Percentiles rank a stretch among this genome's conserved stretches.
phyloP scores from a whole-genome alignment of 2,329 filamentous ascomycete genomes.

The Eutypella sp. region DNA sequence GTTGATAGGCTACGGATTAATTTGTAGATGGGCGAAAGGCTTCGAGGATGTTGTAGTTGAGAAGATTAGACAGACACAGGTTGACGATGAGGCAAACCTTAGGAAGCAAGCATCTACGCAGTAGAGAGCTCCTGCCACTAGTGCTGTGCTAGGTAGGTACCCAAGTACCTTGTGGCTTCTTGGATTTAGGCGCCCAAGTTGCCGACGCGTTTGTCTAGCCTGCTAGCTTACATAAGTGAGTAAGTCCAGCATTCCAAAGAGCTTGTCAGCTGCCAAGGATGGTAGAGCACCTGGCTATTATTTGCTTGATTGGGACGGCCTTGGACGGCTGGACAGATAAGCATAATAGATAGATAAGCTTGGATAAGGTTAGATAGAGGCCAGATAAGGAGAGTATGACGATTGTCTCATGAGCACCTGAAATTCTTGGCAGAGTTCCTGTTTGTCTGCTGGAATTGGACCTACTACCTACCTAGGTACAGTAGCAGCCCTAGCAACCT shows the following conservation, averaged over 20 bases:
- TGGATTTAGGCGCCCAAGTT: conserved; percentile 2
- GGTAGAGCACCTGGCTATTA: not conserved
- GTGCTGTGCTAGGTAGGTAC: not conserved
- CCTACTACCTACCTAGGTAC: too few species aligned
- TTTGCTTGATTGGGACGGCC: not conserved
- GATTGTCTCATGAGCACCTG: not conserved
- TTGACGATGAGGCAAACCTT: too few species aligned
- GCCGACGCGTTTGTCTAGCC: not conserved
- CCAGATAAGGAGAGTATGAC: not conserved
- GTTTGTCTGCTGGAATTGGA: too few species aligned
- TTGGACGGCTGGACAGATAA: too few species aligned
- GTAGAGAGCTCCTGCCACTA: not conserved
- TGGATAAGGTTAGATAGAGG: not conserved
- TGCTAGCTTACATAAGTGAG: not conserved
- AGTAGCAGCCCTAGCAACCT: not conserved
- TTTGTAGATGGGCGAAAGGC: too few species aligned
- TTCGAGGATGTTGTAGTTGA: too few species aligned
- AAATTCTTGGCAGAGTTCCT: too few species aligned
- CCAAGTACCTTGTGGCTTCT: not conserved
- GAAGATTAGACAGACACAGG: too few species aligned
- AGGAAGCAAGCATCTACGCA: too few species aligned
- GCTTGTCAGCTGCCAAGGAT: not conserved
- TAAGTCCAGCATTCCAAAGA: not conserved
- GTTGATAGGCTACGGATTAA: too few species aligned
- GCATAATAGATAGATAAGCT: too few species aligned